Evolutionary conservation across 2,329 filamentous ascomycete genomes (phyloP).

Genomic region (Pezicula neosporulosa): DNA sequence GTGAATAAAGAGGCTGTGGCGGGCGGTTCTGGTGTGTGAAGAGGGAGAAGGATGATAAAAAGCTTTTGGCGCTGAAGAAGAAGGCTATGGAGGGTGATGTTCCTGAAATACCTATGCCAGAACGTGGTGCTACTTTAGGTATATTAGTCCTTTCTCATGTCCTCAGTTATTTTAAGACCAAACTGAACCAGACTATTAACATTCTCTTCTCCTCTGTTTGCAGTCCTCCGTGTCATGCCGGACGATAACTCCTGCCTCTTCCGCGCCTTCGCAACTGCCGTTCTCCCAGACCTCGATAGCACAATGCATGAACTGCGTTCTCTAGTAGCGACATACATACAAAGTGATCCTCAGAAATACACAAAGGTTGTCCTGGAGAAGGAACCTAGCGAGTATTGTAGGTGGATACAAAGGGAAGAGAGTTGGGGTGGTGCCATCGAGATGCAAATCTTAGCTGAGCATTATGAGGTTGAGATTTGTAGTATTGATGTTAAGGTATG

Average conservation of each 20-base stretch:
- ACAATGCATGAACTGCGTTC: conserved; percentile 70
- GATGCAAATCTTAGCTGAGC: conserved; percentile 76
- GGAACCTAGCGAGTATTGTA: conserved; percentile 71
- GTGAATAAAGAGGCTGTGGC: conserved; percentile 1
- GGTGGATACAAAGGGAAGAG: conserved; percentile 74
- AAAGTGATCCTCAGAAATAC: conserved; percentile 68
- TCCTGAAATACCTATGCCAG: conserved; percentile 37
- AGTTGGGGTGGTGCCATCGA: conserved; percentile 93
- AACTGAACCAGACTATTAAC: conserved; percentile 22
- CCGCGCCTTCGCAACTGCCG: conserved; percentile 77
- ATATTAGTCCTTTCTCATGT: conserved; percentile 16
- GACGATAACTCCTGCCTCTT: conserved; percentile 97
- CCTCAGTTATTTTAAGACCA: conserved; percentile 33
- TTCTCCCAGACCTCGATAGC: conserved; percentile 60
- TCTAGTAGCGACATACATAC: conserved; percentile 76
- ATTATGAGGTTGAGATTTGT: conserved; percentile 83
- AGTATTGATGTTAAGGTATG: conserved; percentile 71
- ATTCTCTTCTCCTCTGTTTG: neutral
- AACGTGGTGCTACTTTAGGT: conserved; percentile 50
- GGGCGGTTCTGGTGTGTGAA: too few species aligned
- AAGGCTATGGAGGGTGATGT: conserved; percentile 28
- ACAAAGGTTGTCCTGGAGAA: conserved; percentile 71
- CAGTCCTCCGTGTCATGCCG: conserved; percentile 88
- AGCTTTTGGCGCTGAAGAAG: conserved; percentile 21
- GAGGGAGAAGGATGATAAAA: neutral